Evolutionary conservation across 352 stramenopile genomes (phyloP).

Genomic region (Globisporangium okanoganense): DNA sequence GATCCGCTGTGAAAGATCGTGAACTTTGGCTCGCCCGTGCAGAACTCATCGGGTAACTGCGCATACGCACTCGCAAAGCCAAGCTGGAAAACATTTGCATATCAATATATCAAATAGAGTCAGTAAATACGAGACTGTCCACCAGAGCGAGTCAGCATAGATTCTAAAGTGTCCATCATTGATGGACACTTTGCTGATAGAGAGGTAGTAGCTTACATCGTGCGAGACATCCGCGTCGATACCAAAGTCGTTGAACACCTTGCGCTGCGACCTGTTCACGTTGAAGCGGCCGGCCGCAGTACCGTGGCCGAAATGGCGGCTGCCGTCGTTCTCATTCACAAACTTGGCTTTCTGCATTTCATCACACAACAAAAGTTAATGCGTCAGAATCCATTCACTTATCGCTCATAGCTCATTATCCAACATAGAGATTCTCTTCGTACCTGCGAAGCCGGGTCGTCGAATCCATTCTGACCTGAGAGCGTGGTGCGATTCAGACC

Average conservation of each 20-base stretch:
- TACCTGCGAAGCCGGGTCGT: constrained; percentile 22
- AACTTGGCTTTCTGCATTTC: constrained; percentile 23
- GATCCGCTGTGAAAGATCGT: constrained; percentile 62
- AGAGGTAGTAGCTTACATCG: constrained; percentile 16
- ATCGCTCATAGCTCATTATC: neutral
- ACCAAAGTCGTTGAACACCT: constrained; percentile 21
- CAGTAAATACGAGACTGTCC: neutral
- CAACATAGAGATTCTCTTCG: neutral
- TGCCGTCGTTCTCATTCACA: constrained; percentile 32
- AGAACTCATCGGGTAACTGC: constrained; percentile 35
- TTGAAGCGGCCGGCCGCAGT: constrained; percentile 42
- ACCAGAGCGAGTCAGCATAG: neutral
- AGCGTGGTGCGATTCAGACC: constrained; percentile 41
- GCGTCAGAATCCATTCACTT: neutral
- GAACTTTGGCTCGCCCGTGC: constrained; percentile 67
- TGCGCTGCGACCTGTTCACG: constrained; percentile 11
- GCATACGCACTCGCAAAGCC: constrained; percentile 60
- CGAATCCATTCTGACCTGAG: constrained; percentile 35
- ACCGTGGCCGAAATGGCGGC: constrained; percentile 32
- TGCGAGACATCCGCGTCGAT: constrained; percentile 19
- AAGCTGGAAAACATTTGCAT: constrained; percentile 27
- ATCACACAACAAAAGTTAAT: neutral
- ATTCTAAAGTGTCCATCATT: neutral
- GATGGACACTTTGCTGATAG: neutral
- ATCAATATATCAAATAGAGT: neutral